These are phyloP conservation scores for Sextonia rubra DNA, from an alignment of 164 flowering plant species.

Conservation along the genomic window DNA sequence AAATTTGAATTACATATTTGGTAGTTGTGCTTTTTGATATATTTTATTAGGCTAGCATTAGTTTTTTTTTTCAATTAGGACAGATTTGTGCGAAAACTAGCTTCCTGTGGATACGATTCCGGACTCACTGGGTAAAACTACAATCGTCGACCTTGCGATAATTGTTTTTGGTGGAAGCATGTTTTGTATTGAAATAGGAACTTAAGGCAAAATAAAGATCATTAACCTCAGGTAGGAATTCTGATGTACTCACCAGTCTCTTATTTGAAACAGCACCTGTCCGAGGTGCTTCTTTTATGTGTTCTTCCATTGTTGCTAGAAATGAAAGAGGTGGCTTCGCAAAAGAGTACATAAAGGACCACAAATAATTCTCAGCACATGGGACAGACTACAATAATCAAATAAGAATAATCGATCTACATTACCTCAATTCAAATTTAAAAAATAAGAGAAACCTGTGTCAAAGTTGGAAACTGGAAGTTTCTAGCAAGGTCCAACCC, in stretches of 20 bases:
- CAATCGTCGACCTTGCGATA: too few relatives aligned
- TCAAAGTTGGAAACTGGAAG: slow-evolving; percentile 85
- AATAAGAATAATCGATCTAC: not conserved
- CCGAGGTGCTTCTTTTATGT: slow-evolving; percentile 88
- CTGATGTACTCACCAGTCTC: slow-evolving; percentile 53
- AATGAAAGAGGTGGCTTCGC: slow-evolving; percentile 93
- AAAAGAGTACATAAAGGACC: not conserved
- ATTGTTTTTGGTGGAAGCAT: too few relatives aligned
- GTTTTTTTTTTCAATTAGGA: too few relatives aligned
- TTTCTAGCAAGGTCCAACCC: slow-evolving; percentile 91
- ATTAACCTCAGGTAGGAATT: not conserved
- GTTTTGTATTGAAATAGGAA: too few relatives aligned
- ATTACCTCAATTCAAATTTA: not conserved
- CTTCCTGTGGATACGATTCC: too few relatives aligned
- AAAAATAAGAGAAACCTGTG: slow-evolving; percentile 52
- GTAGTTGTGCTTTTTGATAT: too few relatives aligned
- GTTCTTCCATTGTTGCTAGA: slow-evolving; percentile 96
- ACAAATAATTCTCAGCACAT: not conserved
- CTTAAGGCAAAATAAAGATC: too few relatives aligned
- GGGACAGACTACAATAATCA: not conserved
- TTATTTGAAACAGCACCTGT: slow-evolving; percentile 47
- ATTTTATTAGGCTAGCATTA: too few relatives aligned
- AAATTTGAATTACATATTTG: too few relatives aligned
- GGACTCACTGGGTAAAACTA: too few relatives aligned
- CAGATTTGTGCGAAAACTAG: too few relatives aligned